Conservation (phyloP, 192 early-diverging fungal genomes). For the Gamsiella multidivaricata region DNA sequence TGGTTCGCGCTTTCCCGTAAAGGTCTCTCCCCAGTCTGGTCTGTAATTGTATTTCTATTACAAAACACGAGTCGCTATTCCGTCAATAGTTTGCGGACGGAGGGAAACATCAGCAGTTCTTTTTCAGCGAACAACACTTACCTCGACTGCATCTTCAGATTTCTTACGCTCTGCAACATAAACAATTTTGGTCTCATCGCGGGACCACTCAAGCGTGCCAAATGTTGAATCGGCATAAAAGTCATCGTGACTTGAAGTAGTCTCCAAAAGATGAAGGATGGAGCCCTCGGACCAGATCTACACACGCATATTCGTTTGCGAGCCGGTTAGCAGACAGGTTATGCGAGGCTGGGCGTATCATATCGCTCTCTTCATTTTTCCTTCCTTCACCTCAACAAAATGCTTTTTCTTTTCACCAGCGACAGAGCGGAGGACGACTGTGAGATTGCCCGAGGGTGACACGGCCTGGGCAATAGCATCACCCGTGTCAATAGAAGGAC, state of each 20-base stretch:
- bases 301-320: not conserved
- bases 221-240: slow-evolving; percentile 78
- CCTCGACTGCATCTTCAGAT: slow-evolving; percentile 55
- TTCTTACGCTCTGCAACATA: slow-evolving; percentile 80
- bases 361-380: not conserved
- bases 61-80: no score
- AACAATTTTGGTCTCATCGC: slow-evolving; percentile 62
- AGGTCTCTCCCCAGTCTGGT: slow-evolving; percentile 80
- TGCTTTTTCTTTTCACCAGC: slow-evolving; percentile 59
- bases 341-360: not conserved
- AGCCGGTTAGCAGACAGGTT: not conserved
- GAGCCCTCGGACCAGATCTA: slow-evolving; percentile 65
- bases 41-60: slow-evolving; percentile 61
- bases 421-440: slow-evolving; percentile 55
- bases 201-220: slow-evolving; percentile 72
- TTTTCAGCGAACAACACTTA: not conserved
- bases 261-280: slow-evolving; percentile 68
- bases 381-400: slow-evolving; percentile 66
- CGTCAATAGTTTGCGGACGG: no score
- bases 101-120: no score
- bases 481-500: slow-evolving; percentile 44
- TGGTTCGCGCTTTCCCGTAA: slow-evolving; percentile 68
- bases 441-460: slow-evolving; percentile 52
- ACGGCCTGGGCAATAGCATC: slow-evolving; percentile 36
- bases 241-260: slow-evolving; percentile 73